Conservation (phyloP, 495 filamentous ascomycete genomes). For the Chlorociboria aeruginascens region DNA sequence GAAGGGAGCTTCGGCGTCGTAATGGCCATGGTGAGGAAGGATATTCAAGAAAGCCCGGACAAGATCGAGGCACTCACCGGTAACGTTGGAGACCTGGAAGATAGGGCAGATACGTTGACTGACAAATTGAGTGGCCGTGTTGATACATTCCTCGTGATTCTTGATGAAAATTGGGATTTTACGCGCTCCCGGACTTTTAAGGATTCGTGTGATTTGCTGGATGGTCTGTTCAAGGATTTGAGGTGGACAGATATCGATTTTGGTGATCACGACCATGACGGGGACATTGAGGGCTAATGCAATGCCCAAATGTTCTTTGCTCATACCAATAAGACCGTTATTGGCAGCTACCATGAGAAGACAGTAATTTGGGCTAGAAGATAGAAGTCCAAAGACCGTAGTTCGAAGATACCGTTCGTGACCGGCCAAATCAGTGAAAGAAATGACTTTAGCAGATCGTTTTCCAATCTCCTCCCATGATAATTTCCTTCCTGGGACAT, state of each 20-base stretch:
- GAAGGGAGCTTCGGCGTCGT: slow-evolving; percentile 76
- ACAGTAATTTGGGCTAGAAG: slow-evolving; percentile 95
- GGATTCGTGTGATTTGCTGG: slow-evolving; percentile 77
- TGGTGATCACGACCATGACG: slow-evolving; percentile 96
- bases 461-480: slow-evolving; percentile 98
- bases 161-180: slow-evolving; percentile 99
- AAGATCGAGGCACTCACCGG: slow-evolving; percentile 44
- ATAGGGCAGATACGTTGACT: slow-evolving; percentile 91
- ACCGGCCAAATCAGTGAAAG: slow-evolving; percentile 89
- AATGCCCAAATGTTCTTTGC: slow-evolving; percentile 94
- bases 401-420: slow-evolving; percentile 94
- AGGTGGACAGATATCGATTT: slow-evolving; percentile 97
- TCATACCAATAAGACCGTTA: slow-evolving; percentile 95
- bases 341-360: slow-evolving; percentile 97
- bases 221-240: slow-evolving; percentile 92
- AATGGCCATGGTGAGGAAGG: slow-evolving; percentile 87
- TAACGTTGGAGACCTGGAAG: slow-evolving; percentile 97
- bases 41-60: slow-evolving; percentile 93
- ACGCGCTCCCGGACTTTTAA: slow-evolving; percentile 84
- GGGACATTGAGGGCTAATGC: slow-evolving; percentile 91
- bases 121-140: slow-evolving; percentile 93
- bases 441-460: slow-evolving; percentile 90
- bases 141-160: slow-evolving; percentile 78
- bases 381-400: slow-evolving; percentile 89
- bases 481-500: slow-evolving; percentile 72